Evolutionary conservation across 2,329 filamentous ascomycete genomes (phyloP).

Genomic region (Diaporthe sp.): DNA sequence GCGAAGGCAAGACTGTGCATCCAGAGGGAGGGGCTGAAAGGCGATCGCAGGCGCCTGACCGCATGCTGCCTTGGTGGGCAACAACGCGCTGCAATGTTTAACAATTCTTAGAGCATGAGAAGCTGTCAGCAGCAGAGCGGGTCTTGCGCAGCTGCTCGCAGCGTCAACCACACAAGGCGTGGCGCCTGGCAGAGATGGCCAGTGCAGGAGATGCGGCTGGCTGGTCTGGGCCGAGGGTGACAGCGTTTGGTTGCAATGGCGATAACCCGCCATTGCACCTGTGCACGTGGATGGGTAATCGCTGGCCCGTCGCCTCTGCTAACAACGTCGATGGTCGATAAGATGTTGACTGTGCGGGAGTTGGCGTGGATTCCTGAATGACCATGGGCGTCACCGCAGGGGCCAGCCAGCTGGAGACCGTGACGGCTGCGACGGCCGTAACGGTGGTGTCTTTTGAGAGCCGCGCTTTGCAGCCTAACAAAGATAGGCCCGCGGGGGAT

Average conservation of each 20-base stretch:
- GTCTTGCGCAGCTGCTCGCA: slow-evolving; percentile 7
- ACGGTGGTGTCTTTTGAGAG: slow-evolving; percentile 2
- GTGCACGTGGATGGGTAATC: neutral
- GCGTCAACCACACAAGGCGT: slow-evolving; percentile 19
- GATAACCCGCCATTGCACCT: neutral
- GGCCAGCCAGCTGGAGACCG: neutral
- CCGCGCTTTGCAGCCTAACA: slow-evolving; percentile 18
- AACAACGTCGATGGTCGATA: neutral
- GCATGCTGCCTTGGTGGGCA: neutral
- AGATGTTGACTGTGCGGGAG: neutral
- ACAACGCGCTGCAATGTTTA: slow-evolving; percentile 1
- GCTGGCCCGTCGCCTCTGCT: neutral
- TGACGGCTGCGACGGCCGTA: neutral
- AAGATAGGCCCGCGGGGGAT: slow-evolving; percentile 11
- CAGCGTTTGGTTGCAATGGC: neutral
- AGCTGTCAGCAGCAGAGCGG: neutral
- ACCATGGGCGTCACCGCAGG: no score
- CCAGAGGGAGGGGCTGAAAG: slow-evolving; percentile 15
- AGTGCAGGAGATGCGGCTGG: slow-evolving; percentile 2
- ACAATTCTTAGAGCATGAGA: neutral
- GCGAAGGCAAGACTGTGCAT: neutral
- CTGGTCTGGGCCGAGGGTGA: neutral
- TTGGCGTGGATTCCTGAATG: neutral
- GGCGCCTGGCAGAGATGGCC: slow-evolving; percentile 15
- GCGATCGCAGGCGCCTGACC: slow-evolving; percentile 3